phyloP scores from a whole-genome alignment of 2,329 filamentous ascomycete genomes.

The Xylariaceae sp. region DNA sequence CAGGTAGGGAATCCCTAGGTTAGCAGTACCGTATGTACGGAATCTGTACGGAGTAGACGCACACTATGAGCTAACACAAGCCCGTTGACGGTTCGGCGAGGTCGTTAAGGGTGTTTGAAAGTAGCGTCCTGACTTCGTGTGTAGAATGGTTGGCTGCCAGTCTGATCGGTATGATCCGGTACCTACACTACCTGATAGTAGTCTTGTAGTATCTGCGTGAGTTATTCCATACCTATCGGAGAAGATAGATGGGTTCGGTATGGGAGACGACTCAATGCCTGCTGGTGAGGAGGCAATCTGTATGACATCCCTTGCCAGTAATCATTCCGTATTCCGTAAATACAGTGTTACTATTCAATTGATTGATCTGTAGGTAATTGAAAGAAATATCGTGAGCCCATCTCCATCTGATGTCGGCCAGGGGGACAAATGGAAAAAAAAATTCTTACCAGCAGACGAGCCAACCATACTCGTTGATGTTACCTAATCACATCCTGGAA shows the following conservation, averaged over 20 bases:
- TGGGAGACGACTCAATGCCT: neutral
- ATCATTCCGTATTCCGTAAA: too few relatives aligned
- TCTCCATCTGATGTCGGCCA: conserved; percentile 13
- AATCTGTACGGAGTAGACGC: too few relatives aligned
- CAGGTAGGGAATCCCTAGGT: neutral
- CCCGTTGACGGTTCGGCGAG: too few relatives aligned
- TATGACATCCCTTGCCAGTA: too few relatives aligned
- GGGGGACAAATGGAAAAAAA: neutral
- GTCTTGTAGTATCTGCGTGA: neutral
- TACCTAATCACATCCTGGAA: conserved; percentile 27
- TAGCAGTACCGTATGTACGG: neutral
- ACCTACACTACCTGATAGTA: neutral
- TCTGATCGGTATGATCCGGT: neutral
- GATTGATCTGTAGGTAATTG: neutral
- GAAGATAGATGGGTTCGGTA: neutral
- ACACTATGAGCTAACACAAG: too few relatives aligned
- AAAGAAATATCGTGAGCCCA: neutral
- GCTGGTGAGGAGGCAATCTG: too few relatives aligned
- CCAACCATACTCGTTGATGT: conserved; percentile 27
- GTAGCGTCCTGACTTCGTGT: too few relatives aligned
- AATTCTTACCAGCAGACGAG: conserved; percentile 13
- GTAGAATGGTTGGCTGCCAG: neutral
- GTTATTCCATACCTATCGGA: too few relatives aligned
- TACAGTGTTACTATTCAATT: neutral
- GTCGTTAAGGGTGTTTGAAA: too few relatives aligned